Conservation (phyloP, 805 yeast genomes). For the Lachancea sp. region DNA sequence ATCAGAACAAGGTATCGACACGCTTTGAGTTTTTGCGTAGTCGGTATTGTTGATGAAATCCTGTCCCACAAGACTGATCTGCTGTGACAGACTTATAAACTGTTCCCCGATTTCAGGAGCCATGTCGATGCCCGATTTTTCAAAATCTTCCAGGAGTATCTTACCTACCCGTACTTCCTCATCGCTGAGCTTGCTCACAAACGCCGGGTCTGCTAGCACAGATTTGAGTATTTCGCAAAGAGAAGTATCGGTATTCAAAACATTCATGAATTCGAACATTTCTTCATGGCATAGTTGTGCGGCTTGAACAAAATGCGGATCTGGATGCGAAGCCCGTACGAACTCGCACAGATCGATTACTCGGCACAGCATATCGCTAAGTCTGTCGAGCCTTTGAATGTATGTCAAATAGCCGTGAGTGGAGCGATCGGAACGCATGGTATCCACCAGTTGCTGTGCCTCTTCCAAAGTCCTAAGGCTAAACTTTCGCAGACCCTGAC, state of each 20-base stretch:
- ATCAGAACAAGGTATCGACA: constrained; percentile 21
- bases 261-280: constrained; percentile 91
- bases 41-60: constrained; percentile 43
- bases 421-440: constrained; percentile 45
- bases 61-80: constrained; percentile 76
- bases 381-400: constrained; percentile 65
- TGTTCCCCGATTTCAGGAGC: constrained; percentile 53
- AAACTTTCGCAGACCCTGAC: constrained; percentile 65
- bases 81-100: constrained; percentile 73
- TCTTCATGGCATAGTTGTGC: constrained; percentile 85
- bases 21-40: constrained; percentile 15
- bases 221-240: constrained; percentile 53
- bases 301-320: constrained; percentile 57
- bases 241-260: constrained; percentile 74
- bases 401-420: constrained; percentile 42
- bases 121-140: constrained; percentile 84
- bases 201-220: constrained; percentile 40
- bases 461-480: constrained; percentile 54
- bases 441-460: constrained; percentile 56
- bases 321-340: constrained; percentile 82
- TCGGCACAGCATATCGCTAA: constrained; percentile 83
- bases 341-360: constrained; percentile 93
- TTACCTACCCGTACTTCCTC: constrained; percentile 84
- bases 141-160: constrained; percentile 75
- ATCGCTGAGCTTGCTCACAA: constrained; percentile 37